A percentile compares a stretch with the other conserved stretches of the same genome.
phyloP scores from a whole-genome alignment of 805 yeast species.

The Zygotorulaspora florentina region DNA sequence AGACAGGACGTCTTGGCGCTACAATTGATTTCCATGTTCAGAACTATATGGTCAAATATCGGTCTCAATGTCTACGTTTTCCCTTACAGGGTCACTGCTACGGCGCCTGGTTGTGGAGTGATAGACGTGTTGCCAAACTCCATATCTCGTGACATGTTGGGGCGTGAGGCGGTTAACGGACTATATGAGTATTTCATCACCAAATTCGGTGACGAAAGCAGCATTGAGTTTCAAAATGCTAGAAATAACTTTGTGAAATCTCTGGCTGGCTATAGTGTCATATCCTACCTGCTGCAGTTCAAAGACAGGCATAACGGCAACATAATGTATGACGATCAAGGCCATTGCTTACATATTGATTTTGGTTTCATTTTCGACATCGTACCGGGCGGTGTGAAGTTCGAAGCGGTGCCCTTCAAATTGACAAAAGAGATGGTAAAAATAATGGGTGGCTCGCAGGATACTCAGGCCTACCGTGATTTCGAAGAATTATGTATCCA shows the following conservation, averaged over 20 bases:
- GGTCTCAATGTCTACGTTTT: constrained; percentile 89
- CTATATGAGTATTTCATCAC: constrained; percentile 85
- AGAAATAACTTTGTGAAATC: constrained; percentile 90
- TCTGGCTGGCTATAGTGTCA: constrained; percentile 88
- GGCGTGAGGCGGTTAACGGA: constrained; percentile 98
- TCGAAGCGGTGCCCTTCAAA: constrained; percentile 97
- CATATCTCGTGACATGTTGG: constrained; percentile 94
- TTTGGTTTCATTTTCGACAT: constrained; percentile 98
- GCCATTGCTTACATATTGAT: constrained; percentile 93
- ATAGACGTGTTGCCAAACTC: constrained; percentile 96
- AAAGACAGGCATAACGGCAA: constrained; percentile 98
- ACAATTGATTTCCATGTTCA: constrained; percentile 85
- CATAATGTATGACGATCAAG: constrained; percentile 91
- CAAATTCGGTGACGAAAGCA: constrained; percentile 91
- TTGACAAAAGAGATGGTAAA: constrained; percentile 93
- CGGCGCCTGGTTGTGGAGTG: constrained; percentile 99
- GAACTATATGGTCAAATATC: constrained; percentile 81
- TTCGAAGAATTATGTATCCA: constrained; percentile 94
- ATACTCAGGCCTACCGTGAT: constrained; percentile 85
- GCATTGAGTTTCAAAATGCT: constrained; percentile 85
- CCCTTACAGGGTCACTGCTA: constrained; percentile 95
- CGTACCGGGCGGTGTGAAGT: constrained; percentile 97
- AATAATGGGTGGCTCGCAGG: constrained; percentile 87
- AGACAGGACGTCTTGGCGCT: constrained; percentile 94
- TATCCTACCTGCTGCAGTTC: constrained; percentile 85